A percentile compares a stretch with the other conserved stretches of the same genome.
These are phyloP conservation scores for Boletus sp. DNA, from an alignment of 768 basidiomycete species.

Conservation along the genomic window DNA sequence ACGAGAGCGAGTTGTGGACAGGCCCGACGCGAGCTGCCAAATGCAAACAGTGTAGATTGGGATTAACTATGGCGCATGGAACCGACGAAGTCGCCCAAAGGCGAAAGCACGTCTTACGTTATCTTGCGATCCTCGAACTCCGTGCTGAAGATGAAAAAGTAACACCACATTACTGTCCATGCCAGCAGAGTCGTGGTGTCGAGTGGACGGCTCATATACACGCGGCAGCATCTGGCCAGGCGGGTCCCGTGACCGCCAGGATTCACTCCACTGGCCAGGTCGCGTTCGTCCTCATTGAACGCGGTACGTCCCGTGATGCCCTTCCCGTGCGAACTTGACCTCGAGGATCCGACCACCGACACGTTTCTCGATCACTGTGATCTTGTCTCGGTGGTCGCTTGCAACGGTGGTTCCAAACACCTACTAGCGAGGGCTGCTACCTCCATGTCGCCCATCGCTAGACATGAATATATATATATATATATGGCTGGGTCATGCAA, in stretches of 20 bases:
- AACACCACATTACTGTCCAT: not conserved
- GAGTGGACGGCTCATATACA: not conserved
- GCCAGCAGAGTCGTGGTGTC: not conserved
- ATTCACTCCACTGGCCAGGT: not conserved
- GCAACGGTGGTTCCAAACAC: not conserved
- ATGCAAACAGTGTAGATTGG: not conserved
- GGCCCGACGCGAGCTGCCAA: not conserved
- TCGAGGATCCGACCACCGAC: not conserved
- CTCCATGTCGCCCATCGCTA: not conserved
- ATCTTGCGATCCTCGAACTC: not conserved
- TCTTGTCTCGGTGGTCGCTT: not conserved
- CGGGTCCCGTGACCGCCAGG: not conserved
- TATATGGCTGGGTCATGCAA: not conserved
- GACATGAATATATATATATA: not conserved
- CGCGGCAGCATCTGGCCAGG: not conserved
- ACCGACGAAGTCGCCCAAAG: not conserved
- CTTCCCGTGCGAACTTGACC: not conserved
- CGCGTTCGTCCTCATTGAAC: not conserved
- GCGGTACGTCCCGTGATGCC: not conserved
- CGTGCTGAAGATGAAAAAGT: not conserved
- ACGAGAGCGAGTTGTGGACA: not conserved
- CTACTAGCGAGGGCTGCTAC: not conserved
- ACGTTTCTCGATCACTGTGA: not conserved
- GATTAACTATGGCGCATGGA: not conserved
- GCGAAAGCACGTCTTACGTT: not conserved